phyloP scores from a whole-genome alignment of 495 filamentous ascomycete species.

The Penicillium silybi region DNA sequence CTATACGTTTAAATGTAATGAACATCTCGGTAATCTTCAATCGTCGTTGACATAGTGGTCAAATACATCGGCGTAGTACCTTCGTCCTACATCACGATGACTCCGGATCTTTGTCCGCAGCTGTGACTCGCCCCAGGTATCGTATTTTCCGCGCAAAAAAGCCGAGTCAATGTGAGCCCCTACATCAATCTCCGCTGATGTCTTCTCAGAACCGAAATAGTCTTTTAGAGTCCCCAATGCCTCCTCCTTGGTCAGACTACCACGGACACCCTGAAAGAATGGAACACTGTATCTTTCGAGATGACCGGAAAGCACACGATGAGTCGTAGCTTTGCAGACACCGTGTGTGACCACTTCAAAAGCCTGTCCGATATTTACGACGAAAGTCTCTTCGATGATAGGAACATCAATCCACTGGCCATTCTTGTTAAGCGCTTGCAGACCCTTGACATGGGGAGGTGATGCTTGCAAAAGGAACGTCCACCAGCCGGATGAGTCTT shows the following conservation, averaged over 20 bases:
- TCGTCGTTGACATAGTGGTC: constrained; percentile 31
- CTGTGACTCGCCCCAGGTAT: constrained; percentile 47
- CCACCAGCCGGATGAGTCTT: constrained; percentile 54
- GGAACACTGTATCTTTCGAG: constrained; percentile 41
- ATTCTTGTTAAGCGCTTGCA: constrained; percentile 46
- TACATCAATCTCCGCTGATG: constrained; percentile 5
- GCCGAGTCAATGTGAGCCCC: constrained; percentile 35
- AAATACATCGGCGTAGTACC: constrained; percentile 37
- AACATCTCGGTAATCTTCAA: neutral
- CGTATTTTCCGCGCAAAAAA: constrained; percentile 39
- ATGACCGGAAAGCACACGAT: constrained; percentile 36
- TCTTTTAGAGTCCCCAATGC: constrained; percentile 26
- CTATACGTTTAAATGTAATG: neutral
- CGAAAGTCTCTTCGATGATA: constrained; percentile 44
- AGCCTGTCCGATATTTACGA: constrained; percentile 55
- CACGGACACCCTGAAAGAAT: constrained; percentile 45
- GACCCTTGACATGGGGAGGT: constrained; percentile 36
- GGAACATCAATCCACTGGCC: constrained; percentile 51
- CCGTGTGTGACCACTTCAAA: constrained; percentile 55
- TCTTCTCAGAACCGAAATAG: constrained; percentile 21
- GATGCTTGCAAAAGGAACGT: constrained; percentile 53
- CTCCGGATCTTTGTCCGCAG: constrained; percentile 42
- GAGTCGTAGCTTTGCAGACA: constrained; percentile 49
- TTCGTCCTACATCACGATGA: constrained; percentile 38
- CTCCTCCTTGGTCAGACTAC: constrained; percentile 35